These are phyloP conservation scores for Panicum hallii DNA, from an alignment of 202 grass and related monocot genomes.

Conservation along the genomic window DNA sequence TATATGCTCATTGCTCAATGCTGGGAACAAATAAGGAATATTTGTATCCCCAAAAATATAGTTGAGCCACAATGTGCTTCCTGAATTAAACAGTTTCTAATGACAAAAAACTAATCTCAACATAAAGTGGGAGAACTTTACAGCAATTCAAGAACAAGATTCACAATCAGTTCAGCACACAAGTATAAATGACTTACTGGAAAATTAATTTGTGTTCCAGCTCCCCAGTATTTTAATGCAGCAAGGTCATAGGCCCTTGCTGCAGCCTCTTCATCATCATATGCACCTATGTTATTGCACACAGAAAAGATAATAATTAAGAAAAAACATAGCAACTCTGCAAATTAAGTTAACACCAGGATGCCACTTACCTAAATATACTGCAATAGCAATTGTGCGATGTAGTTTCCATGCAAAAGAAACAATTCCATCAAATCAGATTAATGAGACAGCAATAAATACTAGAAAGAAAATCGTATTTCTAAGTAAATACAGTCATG, in stretches of 20 bases:
- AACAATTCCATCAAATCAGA: slow-evolving; percentile 55
- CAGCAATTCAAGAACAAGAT: not conserved
- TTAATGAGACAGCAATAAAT: slow-evolving; percentile 4
- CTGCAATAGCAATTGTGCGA: slow-evolving; percentile 51
- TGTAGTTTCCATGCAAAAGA: slow-evolving; percentile 75
- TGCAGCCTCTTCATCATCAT: slow-evolving; percentile 99
- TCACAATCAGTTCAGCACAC: not conserved
- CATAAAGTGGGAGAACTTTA: slow-evolving; percentile 7
- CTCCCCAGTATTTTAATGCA: slow-evolving; percentile 98
- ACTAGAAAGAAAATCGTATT: slow-evolving; percentile 30
- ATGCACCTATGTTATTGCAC: slow-evolving; percentile 71
- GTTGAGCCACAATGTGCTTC: not conserved
- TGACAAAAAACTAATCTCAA: not conserved
- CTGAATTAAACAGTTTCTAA: slow-evolving; percentile 25
- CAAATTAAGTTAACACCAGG: slow-evolving; percentile 21
- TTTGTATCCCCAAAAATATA: not conserved
- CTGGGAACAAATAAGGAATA: not conserved
- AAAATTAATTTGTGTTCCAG: slow-evolving; percentile 98
- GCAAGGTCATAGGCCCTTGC: slow-evolving; percentile 99
- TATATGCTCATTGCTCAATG: slow-evolving; percentile 20
- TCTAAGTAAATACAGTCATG: slow-evolving; percentile 31
- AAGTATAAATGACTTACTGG: slow-evolving; percentile 64
- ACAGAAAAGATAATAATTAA: slow-evolving; percentile 26
- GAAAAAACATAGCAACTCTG: slow-evolving; percentile 6
- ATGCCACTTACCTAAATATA: slow-evolving; percentile 86